These are phyloP conservation scores for Boletus vinaceobasis DNA, from an alignment of 768 basidiomycete genomes.

Conservation along the genomic window DNA sequence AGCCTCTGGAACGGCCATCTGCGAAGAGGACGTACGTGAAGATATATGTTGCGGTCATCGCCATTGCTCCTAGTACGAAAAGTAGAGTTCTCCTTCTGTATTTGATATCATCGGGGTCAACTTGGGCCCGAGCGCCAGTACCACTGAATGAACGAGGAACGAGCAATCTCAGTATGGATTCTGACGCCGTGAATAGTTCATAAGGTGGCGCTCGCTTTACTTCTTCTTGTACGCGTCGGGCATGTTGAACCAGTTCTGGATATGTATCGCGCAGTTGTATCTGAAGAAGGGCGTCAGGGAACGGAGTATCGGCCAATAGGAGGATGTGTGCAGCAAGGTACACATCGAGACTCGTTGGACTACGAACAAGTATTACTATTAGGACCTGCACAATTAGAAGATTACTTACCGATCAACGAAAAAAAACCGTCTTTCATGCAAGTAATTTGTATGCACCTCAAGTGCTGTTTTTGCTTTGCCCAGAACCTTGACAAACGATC, in stretches of 20 bases:
- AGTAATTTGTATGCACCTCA: constrained; percentile 54
- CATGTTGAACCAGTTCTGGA: constrained; percentile 55
- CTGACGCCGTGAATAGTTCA: constrained; percentile 15
- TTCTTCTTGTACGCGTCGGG: constrained; percentile 44
- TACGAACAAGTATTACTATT: constrained; percentile 24
- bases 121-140: constrained; percentile 9
- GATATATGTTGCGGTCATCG: constrained; percentile 41
- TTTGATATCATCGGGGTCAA: constrained; percentile 41
- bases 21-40: constrained; percentile 1
- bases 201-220: constrained; percentile 28
- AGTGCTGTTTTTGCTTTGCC: constrained; percentile 57
- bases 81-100: constrained; percentile 51
- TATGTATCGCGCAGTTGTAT: constrained; percentile 54
- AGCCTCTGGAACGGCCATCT: neutral
- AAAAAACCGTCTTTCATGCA: constrained; percentile 50
- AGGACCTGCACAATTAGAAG: neutral
- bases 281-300: constrained; percentile 58
- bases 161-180: constrained; percentile 36
- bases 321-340: constrained; percentile 67
- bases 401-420: constrained; percentile 45
- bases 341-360: constrained; percentile 62
- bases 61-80: constrained; percentile 47
- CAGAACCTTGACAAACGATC: constrained; percentile 43
- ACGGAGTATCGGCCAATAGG: constrained; percentile 54
- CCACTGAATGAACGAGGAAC: constrained; percentile 30